Conservation (phyloP, 257 asterid species). For the Euphrasia confusa region DNA sequence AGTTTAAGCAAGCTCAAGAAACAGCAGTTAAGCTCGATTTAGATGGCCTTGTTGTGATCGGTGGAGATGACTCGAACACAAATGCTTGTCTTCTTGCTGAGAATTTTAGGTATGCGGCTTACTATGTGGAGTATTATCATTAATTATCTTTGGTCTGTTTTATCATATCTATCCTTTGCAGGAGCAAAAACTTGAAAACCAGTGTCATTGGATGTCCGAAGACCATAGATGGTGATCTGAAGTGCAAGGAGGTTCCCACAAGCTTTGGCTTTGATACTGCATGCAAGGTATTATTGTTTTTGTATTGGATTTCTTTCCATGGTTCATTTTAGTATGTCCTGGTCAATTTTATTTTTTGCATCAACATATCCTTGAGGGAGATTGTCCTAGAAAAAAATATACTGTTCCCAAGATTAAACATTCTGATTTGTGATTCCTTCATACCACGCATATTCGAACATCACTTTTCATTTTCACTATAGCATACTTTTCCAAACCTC, state of each 20-base stretch:
- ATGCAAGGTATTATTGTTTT: slow-evolving; percentile 67
- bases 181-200: slow-evolving; percentile 83
- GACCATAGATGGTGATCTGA: slow-evolving; percentile 97
- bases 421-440: slow-evolving; percentile 2
- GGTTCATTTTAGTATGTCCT: background rate
- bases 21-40: slow-evolving; percentile 86
- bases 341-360: slow-evolving; percentile 6
- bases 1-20: slow-evolving; percentile 97
- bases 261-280: slow-evolving; percentile 99
- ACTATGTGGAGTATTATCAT: slow-evolving; percentile 1
- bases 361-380: background rate
- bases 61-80: slow-evolving; percentile 99
- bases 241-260: slow-evolving; percentile 86
- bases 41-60: slow-evolving; percentile 97
- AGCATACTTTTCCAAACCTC: background rate
- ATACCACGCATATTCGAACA: background rate
- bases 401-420: background rate
- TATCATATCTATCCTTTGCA: slow-evolving; percentile 24
- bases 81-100: slow-evolving; percentile 99
- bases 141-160: background rate
- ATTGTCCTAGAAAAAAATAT: background rate
- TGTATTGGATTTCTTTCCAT: background rate
- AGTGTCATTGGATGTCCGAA: slow-evolving; percentile 97
- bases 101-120: slow-evolving; percentile 33
- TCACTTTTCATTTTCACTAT: background rate